Evolutionary conservation across 2,329 filamentous ascomycete genomes (phyloP), one percentile per base, ranked within the genome.

Genomic region (Alternaria hordeiaustralica): DNA sequence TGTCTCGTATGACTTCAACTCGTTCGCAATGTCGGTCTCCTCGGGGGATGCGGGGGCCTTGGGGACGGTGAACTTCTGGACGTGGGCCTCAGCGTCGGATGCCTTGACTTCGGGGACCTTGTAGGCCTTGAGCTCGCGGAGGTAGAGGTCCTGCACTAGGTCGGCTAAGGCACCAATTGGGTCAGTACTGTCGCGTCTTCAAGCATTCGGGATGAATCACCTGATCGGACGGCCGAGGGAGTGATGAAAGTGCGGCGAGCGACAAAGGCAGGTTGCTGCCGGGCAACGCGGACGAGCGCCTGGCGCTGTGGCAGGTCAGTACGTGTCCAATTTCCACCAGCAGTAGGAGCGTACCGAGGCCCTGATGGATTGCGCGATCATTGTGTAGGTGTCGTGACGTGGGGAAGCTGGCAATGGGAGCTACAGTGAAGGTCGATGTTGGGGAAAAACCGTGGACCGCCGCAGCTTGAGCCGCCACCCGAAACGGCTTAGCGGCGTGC

Each of bases 101-200:
- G 93, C 87, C 87, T 97, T 97, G 84, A 95, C 81, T 72, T 89
- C 86, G 61, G 92, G 86, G 69, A 90, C 86, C 89, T 98, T 98
- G 91, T 97, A 98, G 84, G 89, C 89, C 86, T 95, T 96, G 80
- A 99, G 90, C 85, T 98, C 94, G 83, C 91, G 92, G 75, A 99
- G 90, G 88, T 99, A 99, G 80, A 99, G 89, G 82, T 98, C 95
- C 85, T 98, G 96, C 76, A 99, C 93, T 78, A 97, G 89, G 83
- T 99, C 96, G 89, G 93, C 96, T 98, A 80, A 41, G 70, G 61
- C 46, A 60, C 71, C 75, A 76, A 77, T 78, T 74, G 71, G 54
- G 66, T 78, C 71, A 78, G 76, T 73, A 71, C 57, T 28, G 65
- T 43, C 64, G 55, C 30, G 21, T 56, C 51, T 46, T 56, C 60